Evolutionary conservation across 495 filamentous ascomycete species (phyloP).

Genomic region (Penicillium cataractarum): DNA sequence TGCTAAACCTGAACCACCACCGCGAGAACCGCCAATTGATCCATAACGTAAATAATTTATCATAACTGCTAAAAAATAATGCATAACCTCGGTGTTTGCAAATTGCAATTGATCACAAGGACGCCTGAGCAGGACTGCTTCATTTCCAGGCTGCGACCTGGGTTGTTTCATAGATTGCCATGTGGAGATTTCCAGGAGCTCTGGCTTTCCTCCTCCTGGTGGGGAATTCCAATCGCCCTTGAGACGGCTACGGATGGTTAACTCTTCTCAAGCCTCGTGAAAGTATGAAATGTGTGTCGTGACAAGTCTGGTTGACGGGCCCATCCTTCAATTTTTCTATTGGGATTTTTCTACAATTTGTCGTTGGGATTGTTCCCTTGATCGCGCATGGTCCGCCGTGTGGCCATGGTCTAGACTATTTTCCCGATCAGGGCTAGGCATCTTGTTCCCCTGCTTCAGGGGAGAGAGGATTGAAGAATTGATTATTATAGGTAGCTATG

Average conservation of each 20-base stretch:
- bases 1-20: background rate
- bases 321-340: background rate
- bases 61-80: background rate
- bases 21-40: background rate
- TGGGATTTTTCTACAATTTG: background rate
- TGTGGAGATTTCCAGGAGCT: constrained; percentile 30
- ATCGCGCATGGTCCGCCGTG: background rate
- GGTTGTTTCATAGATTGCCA: constrained; percentile 21
- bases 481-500: background rate
- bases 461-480: background rate
- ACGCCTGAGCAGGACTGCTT: constrained; percentile 10
- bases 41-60: background rate
- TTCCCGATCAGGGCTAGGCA: background rate
- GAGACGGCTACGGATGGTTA: constrained; percentile 14
- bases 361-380: background rate
- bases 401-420: background rate
- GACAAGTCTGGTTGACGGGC: background rate
- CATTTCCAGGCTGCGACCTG: constrained; percentile 25
- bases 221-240: background rate
- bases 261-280: background rate
- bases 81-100: background rate
- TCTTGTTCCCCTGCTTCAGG: background rate
- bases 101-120: constrained; percentile 3
- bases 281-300: background rate
- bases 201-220: constrained; percentile 5